phyloP scores from a whole-genome alignment of 2,329 filamentous ascomycete genomes.

The Calonectria multiphialidica region DNA sequence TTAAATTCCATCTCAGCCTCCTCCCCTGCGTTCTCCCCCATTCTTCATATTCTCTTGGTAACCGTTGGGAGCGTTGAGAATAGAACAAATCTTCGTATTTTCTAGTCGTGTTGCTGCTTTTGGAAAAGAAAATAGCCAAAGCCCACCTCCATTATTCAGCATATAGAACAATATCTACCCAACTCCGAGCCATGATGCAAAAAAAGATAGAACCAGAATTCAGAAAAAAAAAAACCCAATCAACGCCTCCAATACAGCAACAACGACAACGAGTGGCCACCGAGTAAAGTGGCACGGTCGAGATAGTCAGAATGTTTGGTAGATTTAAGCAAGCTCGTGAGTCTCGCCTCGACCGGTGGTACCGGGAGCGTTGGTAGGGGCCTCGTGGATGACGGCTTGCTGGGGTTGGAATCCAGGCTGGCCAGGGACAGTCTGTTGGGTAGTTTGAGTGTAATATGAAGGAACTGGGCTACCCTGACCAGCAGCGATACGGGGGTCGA shows the following conservation, averaged over 20 bases:
- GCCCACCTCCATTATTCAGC: constrained; percentile 23
- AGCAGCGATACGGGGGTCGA: constrained; percentile 36
- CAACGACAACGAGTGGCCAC: background rate
- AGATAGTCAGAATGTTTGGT: background rate
- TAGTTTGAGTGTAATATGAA: constrained; percentile 31
- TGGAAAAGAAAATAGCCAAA: background rate
- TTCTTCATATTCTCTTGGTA: background rate
- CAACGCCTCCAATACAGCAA: constrained; percentile 22
- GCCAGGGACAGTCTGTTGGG: constrained; percentile 8
- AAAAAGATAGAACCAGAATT: constrained; percentile 10
- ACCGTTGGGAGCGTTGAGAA: background rate
- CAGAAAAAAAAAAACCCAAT: constrained; percentile 14
- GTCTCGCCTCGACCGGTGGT: constrained; percentile 49
- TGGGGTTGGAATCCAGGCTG: constrained; percentile 40
- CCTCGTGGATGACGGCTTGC: constrained; percentile 52
- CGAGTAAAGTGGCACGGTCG: background rate
- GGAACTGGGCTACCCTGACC: constrained; percentile 34
- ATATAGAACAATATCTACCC: constrained; percentile 28
- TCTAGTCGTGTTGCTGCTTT: background rate
- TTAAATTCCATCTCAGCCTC: background rate
- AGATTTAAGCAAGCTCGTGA: constrained; percentile 53
- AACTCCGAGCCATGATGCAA: constrained; percentile 34
- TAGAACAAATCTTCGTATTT: background rate
- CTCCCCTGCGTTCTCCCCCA: background rate
- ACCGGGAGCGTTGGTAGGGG: constrained; percentile 26